phyloP scores from a whole-genome alignment of 1,139 yeast genomes.

The Dujonia santamariae region DNA sequence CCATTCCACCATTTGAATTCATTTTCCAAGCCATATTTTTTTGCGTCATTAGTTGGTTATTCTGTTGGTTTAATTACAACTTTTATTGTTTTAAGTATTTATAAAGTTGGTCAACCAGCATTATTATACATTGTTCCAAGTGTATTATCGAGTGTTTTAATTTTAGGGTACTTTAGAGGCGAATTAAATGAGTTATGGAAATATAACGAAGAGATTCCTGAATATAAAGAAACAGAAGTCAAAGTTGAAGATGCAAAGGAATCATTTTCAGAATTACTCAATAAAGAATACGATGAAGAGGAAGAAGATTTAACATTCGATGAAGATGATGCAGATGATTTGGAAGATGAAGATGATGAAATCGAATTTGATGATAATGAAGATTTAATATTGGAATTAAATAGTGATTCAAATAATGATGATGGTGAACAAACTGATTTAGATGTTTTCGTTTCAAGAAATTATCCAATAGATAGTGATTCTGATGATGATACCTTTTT shows the following conservation, averaged over 20 bases:
- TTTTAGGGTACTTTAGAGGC: conserved; percentile 29
- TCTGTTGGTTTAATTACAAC: conserved; percentile 43
- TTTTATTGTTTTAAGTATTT: conserved; percentile 33
- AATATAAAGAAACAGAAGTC: neutral
- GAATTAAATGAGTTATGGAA: conserved; percentile 42
- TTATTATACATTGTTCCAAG: conserved; percentile 60
- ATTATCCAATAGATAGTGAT: conserved; percentile 15
- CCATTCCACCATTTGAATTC: conserved; percentile 38
- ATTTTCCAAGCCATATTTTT: conserved; percentile 46
- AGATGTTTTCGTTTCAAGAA: conserved; percentile 10
- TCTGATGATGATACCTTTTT: conserved; percentile 27
- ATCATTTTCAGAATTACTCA: neutral
- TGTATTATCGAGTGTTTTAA: conserved; percentile 30
- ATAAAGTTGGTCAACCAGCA: conserved; percentile 62
- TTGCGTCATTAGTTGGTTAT: conserved; percentile 41
- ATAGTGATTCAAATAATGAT: conserved; percentile 15
- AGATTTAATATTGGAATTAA: conserved; percentile 17
- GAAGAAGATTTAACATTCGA: conserved; percentile 3
- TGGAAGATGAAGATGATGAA: conserved; percentile 10
- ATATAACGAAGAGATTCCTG: conserved; percentile 16
- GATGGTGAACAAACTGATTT: conserved; percentile 14
- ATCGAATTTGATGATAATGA: conserved; percentile 10
- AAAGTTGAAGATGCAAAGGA: neutral
- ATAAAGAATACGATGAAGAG: conserved; percentile 1
- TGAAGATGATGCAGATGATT: conserved; percentile 7